Conservation (phyloP, 768 basidiomycete species). For the Asterophora parasitica region DNA sequence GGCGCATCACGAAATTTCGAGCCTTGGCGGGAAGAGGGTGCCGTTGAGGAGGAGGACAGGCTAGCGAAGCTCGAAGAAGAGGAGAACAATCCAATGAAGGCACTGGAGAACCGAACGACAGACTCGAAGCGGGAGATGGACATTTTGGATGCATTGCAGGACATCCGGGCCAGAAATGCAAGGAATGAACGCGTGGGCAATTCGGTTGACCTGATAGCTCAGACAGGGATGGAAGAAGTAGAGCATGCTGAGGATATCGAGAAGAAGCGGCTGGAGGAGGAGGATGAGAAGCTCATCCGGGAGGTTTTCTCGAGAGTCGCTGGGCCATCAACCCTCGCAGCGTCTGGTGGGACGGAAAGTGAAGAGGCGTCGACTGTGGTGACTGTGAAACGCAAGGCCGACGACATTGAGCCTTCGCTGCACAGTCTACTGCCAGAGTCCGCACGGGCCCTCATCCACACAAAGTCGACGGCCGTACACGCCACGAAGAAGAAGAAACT, state of each 20-base stretch:
- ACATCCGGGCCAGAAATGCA: constrained; percentile 82
- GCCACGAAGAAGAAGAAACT: constrained; percentile 59
- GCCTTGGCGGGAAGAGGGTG: constrained; percentile 86
- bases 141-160: constrained; percentile 91
- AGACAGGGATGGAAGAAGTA: constrained; percentile 60
- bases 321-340: constrained; percentile 21
- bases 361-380: constrained; percentile 28
- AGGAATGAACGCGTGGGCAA: constrained; percentile 85
- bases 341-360: constrained; percentile 12
- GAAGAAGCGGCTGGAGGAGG: constrained; percentile 71
- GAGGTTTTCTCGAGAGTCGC: constrained; percentile 80
- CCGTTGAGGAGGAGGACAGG: constrained; percentile 76
- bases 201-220: constrained; percentile 60
- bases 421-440: constrained; percentile 65
- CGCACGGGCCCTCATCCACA: constrained; percentile 51
- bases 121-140: constrained; percentile 99
- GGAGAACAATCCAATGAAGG: constrained; percentile 97
- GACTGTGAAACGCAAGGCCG: constrained; percentile 87
- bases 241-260: constrained; percentile 76
- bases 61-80: constrained; percentile 85
- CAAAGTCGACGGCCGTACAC: constrained; percentile 38
- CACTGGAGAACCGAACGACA: constrained; percentile 84
- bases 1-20: constrained; percentile 98
- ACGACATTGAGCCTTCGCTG: constrained; percentile 68
- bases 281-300: constrained; percentile 87